These are phyloP conservation scores for Russula sp. DNA, from an alignment of 768 basidiomycete genomes.

Conservation along the genomic window DNA sequence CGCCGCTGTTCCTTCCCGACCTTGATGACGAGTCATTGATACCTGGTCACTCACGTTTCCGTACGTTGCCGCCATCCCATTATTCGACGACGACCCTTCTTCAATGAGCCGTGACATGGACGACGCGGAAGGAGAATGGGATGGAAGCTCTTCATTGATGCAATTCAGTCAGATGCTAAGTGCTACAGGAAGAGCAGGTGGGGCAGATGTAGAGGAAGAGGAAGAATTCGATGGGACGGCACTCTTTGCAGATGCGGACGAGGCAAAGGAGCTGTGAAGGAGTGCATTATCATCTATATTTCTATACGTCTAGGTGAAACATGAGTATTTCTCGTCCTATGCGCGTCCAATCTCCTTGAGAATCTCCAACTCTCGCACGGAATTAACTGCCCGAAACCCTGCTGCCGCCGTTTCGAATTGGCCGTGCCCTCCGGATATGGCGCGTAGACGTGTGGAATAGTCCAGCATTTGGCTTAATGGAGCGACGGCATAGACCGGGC, in stretches of 20 bases:
- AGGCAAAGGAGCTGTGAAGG: slow-evolving; percentile 54
- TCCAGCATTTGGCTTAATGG: slow-evolving; percentile 82
- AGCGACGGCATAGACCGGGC: slow-evolving; percentile 67
- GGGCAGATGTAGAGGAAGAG: slow-evolving; percentile 65
- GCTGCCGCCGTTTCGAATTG: slow-evolving; percentile 73
- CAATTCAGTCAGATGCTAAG: slow-evolving; percentile 72
- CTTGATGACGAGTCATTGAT: slow-evolving; percentile 45
- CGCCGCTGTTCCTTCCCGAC: slow-evolving; percentile 77
- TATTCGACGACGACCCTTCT: slow-evolving; percentile 41
- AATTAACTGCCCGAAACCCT: slow-evolving; percentile 70
- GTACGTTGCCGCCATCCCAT: slow-evolving; percentile 42
- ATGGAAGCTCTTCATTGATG: slow-evolving; percentile 58
- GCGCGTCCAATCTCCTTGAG: slow-evolving; percentile 75
- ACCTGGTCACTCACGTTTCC: slow-evolving; percentile 38
- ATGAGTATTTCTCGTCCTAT: slow-evolving; percentile 36
- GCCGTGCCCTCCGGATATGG: slow-evolving; percentile 80
- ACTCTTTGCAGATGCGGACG: slow-evolving; percentile 82
- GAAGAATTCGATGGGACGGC: slow-evolving; percentile 72
- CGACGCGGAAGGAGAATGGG: slow-evolving; percentile 37
- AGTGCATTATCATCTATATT: slow-evolving; percentile 22
- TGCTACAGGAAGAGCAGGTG: slow-evolving; percentile 51
- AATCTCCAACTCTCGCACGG: slow-evolving; percentile 64
- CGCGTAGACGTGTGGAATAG: slow-evolving; percentile 73
- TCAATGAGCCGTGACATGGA: slow-evolving; percentile 31
- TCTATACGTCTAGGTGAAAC: slow-evolving; percentile 12